Evolutionary conservation across 2,329 filamentous ascomycete genomes (phyloP).

Genomic region (Pseudonectria foliicola): DNA sequence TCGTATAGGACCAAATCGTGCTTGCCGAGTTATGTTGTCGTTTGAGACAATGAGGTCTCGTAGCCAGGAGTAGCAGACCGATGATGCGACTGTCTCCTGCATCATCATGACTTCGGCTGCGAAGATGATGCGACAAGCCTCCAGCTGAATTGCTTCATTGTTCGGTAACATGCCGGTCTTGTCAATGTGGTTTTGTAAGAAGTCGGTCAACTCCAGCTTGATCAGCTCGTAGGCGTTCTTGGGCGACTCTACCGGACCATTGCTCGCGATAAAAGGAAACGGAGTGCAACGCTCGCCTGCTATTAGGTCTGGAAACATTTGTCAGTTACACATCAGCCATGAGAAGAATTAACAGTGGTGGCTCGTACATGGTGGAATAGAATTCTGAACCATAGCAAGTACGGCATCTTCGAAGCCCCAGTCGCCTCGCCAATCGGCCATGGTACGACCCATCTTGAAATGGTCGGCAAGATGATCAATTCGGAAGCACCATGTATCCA

Average conservation of each 20-base stretch:
- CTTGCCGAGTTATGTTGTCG: constrained; percentile 6
- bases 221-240: constrained; percentile 28
- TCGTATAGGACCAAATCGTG: constrained; percentile 18
- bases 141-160: constrained; percentile 14
- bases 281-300: constrained; percentile 14
- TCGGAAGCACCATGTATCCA: constrained; percentile 31
- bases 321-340: background rate
- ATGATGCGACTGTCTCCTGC: background rate
- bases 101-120: constrained; percentile 17
- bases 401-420: constrained; percentile 33
- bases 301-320: constrained; percentile 7
- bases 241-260: constrained; percentile 11
- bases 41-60: constrained; percentile 17
- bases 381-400: constrained; percentile 31
- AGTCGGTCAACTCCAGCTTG: constrained; percentile 28
- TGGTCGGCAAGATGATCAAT: constrained; percentile 35
- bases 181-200: constrained; percentile 19
- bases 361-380: constrained; percentile 33
- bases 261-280: constrained; percentile 14
- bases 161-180: constrained; percentile 10
- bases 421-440: constrained; percentile 38
- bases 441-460: constrained; percentile 33
- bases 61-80: constrained; percentile 16
- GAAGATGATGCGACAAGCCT: constrained; percentile 23
- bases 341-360: rapidly evolving